Evolutionary conservation across 2,329 filamentous ascomycete species (phyloP).

Genomic region (Fusarium brevicatenulatum): DNA sequence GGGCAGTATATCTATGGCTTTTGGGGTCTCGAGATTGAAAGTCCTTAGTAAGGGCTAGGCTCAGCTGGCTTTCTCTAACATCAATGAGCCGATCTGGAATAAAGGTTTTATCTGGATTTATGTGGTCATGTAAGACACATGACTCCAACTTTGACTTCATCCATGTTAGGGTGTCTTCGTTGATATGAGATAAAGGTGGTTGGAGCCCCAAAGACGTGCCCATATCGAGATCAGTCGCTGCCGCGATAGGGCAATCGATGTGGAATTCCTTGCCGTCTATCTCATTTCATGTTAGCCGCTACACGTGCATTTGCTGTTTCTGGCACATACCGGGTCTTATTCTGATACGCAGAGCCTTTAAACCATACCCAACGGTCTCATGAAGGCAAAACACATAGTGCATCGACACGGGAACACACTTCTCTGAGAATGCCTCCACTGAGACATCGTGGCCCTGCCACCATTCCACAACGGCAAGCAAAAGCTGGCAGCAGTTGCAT

Average conservation of each 20-base stretch:
- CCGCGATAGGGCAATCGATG: neutral
- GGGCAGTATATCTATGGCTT: rapidly evolving
- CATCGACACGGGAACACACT: neutral
- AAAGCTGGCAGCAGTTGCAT: rapidly evolving
- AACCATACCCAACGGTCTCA: rapidly evolving
- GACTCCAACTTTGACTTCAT: rapidly evolving
- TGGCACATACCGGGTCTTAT: rapidly evolving
- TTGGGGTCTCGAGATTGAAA: neutral
- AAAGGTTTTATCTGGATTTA: rapidly evolving
- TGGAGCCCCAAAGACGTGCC: rapidly evolving
- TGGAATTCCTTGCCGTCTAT: rapidly evolving
- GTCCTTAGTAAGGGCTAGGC: rapidly evolving
- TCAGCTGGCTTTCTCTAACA: rapidly evolving
- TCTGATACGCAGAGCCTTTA: neutral
- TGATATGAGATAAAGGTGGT: rapidly evolving
- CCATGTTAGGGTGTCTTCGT: rapidly evolving
- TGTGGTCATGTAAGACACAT: rapidly evolving
- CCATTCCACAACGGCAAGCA: rapidly evolving
- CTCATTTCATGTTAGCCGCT: rapidly evolving
- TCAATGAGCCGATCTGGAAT: neutral
- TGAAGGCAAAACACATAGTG: rapidly evolving
- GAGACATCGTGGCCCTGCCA: rapidly evolving
- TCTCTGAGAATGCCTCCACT: rapidly evolving
- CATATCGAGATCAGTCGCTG: neutral
- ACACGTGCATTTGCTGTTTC: rapidly evolving